phyloP scores from a whole-genome alignment of 2,329 filamentous ascomycete species.

The Paraconiothyrium sp. region DNA sequence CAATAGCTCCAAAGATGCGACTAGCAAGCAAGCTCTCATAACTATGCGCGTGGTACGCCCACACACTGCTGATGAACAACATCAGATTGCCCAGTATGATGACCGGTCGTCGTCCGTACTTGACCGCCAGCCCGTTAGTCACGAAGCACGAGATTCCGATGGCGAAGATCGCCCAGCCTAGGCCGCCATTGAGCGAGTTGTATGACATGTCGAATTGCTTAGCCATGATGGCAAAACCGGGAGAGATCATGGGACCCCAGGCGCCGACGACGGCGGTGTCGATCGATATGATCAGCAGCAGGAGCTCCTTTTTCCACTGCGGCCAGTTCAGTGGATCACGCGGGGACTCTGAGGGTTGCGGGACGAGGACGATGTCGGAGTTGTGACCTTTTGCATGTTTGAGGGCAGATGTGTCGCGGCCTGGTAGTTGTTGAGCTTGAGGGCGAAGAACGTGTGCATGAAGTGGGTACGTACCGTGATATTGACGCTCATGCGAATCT shows the following conservation, averaged over 20 bases:
- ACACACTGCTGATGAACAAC: constrained; percentile 30
- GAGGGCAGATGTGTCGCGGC: constrained; percentile 36
- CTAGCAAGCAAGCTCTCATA: constrained; percentile 30
- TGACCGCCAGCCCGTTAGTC: constrained; percentile 29
- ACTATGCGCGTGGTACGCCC: constrained; percentile 29
- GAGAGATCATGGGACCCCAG: constrained; percentile 34
- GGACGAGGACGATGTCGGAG: constrained; percentile 37
- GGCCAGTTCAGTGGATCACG: constrained; percentile 35
- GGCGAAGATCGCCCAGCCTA: constrained; percentile 34
- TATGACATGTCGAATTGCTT: constrained; percentile 32
- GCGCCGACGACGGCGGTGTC: constrained; percentile 34
- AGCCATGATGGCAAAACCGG: constrained; percentile 30
- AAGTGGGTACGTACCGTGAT: constrained; percentile 23
- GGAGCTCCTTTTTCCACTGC: constrained; percentile 35
- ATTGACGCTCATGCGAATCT: constrained; percentile 21
- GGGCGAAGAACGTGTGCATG: neutral
- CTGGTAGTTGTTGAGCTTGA: constrained; percentile 11
- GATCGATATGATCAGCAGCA: constrained; percentile 29
- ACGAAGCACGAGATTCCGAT: constrained; percentile 34
- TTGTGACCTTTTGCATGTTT: constrained; percentile 41
- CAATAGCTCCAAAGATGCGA: constrained; percentile 32
- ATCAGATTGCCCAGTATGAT: constrained; percentile 32
- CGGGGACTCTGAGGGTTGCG: constrained; percentile 21
- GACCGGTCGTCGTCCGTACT: constrained; percentile 31
- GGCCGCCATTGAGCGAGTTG: constrained; percentile 27